These are phyloP conservation scores for Pseudocercospora fuligena DNA, from an alignment of 2,329 filamentous ascomycete genomes.

Conservation along the genomic window DNA sequence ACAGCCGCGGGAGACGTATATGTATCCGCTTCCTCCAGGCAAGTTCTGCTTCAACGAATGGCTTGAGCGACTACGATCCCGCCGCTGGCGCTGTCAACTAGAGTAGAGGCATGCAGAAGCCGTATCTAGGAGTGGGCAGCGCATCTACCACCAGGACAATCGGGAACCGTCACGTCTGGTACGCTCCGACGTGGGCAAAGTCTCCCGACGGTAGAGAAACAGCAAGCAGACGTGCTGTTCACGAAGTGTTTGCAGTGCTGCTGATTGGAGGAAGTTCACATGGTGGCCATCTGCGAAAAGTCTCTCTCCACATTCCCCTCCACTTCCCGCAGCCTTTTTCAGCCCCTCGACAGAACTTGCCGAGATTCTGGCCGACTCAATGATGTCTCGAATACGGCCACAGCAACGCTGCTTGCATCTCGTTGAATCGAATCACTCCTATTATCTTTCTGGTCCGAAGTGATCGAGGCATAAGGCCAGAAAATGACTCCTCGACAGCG, in stretches of 20 bases:
- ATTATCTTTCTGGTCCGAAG: background rate
- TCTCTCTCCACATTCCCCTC: background rate
- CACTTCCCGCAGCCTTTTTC: conserved; percentile 9
- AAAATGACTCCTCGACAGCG: background rate
- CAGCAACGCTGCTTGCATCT: background rate
- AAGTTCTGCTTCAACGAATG: background rate
- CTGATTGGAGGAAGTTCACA: conserved; percentile 10
- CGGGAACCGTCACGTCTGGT: conserved; percentile 3
- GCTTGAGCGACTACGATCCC: background rate
- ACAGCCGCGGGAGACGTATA: background rate
- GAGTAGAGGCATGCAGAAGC: conserved; percentile 3
- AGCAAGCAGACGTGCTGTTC: conserved; percentile 6
- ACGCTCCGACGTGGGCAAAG: conserved; percentile 11
- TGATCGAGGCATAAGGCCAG: background rate
- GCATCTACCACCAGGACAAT: background rate
- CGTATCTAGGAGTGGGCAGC: background rate
- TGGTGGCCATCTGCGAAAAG: conserved; percentile 1
- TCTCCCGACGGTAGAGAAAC: conserved; percentile 3
- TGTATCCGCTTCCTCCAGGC: background rate
- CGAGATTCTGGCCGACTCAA: conserved; percentile 1
- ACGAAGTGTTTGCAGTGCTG: background rate
- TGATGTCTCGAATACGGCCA: background rate
- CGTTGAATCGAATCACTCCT: background rate
- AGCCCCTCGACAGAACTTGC: conserved; percentile 6
- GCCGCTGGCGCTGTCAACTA: conserved; percentile 5